phyloP scores from a whole-genome alignment of 805 yeast species.

The Pichia nanzhaoensis region DNA sequence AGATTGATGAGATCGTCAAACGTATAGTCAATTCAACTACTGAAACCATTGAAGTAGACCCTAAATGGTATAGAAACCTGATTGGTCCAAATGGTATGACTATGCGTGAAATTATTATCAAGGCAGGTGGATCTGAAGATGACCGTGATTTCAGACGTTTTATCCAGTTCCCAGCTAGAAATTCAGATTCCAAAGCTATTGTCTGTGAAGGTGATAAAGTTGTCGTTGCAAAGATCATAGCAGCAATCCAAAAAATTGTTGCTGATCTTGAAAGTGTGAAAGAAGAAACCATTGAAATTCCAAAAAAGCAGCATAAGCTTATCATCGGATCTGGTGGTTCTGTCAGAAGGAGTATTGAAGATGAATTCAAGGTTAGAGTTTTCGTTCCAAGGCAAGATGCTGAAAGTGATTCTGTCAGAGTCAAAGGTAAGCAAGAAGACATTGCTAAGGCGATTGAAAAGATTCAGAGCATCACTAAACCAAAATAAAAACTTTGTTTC shows the following conservation, averaged over 20 bases:
- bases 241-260: slow-evolving; percentile 56
- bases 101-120: slow-evolving; percentile 63
- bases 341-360: slow-evolving; percentile 64
- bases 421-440: slow-evolving; percentile 62
- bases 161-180: slow-evolving; percentile 64
- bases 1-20: slow-evolving; percentile 55
- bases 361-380: slow-evolving; percentile 57
- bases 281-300: slow-evolving; percentile 47
- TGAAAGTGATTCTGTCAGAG: slow-evolving; percentile 42
- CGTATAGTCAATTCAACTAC: slow-evolving; percentile 58
- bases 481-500: slow-evolving; percentile 3
- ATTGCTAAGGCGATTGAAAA: slow-evolving; percentile 57
- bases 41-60: slow-evolving; percentile 57
- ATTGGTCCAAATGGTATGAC: slow-evolving; percentile 75
- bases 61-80: slow-evolving; percentile 65
- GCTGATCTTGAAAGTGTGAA: slow-evolving; percentile 55
- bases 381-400: slow-evolving; percentile 59
- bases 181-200: slow-evolving; percentile 51
- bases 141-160: slow-evolving; percentile 42
- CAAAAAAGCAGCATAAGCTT: slow-evolving; percentile 67
- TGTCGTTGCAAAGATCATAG: slow-evolving; percentile 62
- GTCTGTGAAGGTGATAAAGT: slow-evolving; percentile 67
- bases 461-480: slow-evolving; percentile 45
- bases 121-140: slow-evolving; percentile 69
- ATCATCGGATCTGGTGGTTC: slow-evolving; percentile 80